Base-by-base conservation (phyloP, 2,329 filamentous ascomycete genomes). In the Nemania abortiva region DNA sequence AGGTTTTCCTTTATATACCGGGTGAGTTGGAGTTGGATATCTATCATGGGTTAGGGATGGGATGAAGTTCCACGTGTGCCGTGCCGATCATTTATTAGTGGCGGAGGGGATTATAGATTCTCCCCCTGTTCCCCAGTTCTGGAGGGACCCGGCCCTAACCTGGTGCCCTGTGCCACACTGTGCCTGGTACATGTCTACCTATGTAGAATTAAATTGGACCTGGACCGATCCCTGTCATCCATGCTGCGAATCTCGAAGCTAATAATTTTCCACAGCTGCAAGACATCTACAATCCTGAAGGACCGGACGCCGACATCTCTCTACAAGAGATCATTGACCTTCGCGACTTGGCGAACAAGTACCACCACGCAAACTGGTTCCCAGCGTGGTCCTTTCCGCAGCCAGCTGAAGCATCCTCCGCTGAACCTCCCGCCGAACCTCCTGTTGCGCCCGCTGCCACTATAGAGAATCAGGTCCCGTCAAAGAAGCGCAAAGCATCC, bases 251-350 rank as follows among this genome's bases (percentile, higher is more conserved):
- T 50, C 24, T 39, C 42, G 49, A 56, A 64, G 55, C 54, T 66
- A 64, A 61, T 57, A 49, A 65, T 63, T 68, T 71, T 71, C 31
- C 63, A 63, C 69, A 71, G 66, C 39, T 64, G 0, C 34, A 62
- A 5, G 59, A 66, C n/a, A 20, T 70, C 31, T 57, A 70, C 56
- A 5, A 59, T 24, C 7, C 34, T 31, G 13, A n/a, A 4, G 65
- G 61, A 45, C 65, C 55, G 11, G 11, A 13, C 22, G 6, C 3
- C 2, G 1, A 47, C 34, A 9, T 60, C 58, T 9, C 52, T 20
- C 3, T 9, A 6, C 11, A 10, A 9, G 6, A 60, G 3, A 24
- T 60, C 15, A 10, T 31, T 13, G 5, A 24, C 42, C 13, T 56
- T 27, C 13, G 18, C 50, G 11, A 22, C 18, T 6, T 31, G 5